Evolutionary conservation across 2,329 filamentous ascomycete genomes (phyloP).

Genomic region (Pleomassaria siparia): DNA sequence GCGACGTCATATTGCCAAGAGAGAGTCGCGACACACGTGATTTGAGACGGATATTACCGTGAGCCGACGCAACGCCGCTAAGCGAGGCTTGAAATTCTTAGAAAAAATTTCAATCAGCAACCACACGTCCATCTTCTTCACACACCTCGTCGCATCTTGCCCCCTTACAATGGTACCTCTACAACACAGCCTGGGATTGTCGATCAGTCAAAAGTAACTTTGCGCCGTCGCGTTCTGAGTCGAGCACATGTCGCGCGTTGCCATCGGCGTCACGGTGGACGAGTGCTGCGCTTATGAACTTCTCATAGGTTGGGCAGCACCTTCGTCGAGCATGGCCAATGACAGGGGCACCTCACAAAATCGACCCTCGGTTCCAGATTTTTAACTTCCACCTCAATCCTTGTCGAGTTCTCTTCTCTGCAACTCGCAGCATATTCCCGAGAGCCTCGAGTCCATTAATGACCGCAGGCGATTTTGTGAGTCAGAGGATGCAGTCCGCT

Average conservation of each 20-base stretch:
- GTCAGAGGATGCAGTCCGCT: not conserved
- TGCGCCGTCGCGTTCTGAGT: slow-evolving; percentile 2
- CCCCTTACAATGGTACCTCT: too few species aligned
- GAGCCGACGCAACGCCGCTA: slow-evolving; percentile 7
- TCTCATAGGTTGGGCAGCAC: slow-evolving; percentile 28
- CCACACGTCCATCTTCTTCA: not conserved
- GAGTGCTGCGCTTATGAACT: slow-evolving; percentile 17
- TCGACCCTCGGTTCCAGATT: not conserved
- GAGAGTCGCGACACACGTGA: not conserved
- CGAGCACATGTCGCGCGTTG: not conserved
- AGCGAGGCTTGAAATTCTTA: slow-evolving; percentile 3
- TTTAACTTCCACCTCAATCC: slow-evolving; percentile 3
- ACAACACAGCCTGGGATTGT: slow-evolving; percentile 3
- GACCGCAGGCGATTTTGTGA: slow-evolving; percentile 7
- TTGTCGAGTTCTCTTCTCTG: not conserved
- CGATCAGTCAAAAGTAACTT: slow-evolving; percentile 12
- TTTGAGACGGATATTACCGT: not conserved
- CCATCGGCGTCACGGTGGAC: not conserved
- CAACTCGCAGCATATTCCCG: slow-evolving; percentile 4
- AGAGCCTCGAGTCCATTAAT: slow-evolving; percentile 3
- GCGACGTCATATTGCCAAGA: slow-evolving; percentile 15
- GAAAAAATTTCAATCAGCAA: slow-evolving; percentile 3
- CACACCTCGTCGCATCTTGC: not conserved
- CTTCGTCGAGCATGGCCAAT: slow-evolving; percentile 14
- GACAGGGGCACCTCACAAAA: slow-evolving; percentile 13